Evolutionary conservation across 2,329 filamentous ascomycete genomes (phyloP).

Genomic region (Alternaria arbusti): DNA sequence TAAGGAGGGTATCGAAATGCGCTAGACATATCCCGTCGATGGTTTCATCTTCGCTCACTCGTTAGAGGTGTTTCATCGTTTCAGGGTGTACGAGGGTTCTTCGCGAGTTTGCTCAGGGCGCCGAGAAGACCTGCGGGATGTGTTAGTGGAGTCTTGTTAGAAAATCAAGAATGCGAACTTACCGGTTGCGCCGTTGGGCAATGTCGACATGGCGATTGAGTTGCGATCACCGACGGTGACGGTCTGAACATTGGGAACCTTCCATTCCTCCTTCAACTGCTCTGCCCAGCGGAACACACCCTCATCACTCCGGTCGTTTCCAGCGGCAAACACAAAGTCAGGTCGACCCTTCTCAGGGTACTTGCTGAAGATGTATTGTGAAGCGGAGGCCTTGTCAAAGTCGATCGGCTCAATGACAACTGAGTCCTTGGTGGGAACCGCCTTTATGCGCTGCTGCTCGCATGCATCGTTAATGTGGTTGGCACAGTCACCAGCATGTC

Average conservation of each 20-base stretch:
- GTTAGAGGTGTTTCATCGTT: neutral
- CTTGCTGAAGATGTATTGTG: constrained; percentile 71
- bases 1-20: constrained; percentile 6
- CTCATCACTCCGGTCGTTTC: constrained; percentile 92
- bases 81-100: constrained; percentile 16
- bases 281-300: constrained; percentile 96
- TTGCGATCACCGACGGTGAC: constrained; percentile 87
- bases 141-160: constrained; percentile 13
- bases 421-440: constrained; percentile 78
- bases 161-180: constrained; percentile 46
- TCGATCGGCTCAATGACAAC: constrained; percentile 85
- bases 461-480: constrained; percentile 96
- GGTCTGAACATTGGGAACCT: constrained; percentile 70
- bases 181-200: constrained; percentile 93
- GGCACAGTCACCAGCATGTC: constrained; percentile 86
- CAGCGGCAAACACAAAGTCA: constrained; percentile 88
- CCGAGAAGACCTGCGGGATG: constrained; percentile 35
- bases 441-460: constrained; percentile 81
- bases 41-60: constrained; percentile 1
- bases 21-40: constrained; percentile 3
- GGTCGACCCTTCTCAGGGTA: constrained; percentile 47
- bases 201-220: constrained; percentile 82
- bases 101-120: constrained; percentile 37
- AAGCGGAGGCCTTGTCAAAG: constrained; percentile 87
- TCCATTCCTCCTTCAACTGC: constrained; percentile 63